Evolutionary conservation across 1,139 yeast genomes (phyloP), one percentile per base, ranked within the genome.

Genomic region (Suhomyces chickasaworum): DNA sequence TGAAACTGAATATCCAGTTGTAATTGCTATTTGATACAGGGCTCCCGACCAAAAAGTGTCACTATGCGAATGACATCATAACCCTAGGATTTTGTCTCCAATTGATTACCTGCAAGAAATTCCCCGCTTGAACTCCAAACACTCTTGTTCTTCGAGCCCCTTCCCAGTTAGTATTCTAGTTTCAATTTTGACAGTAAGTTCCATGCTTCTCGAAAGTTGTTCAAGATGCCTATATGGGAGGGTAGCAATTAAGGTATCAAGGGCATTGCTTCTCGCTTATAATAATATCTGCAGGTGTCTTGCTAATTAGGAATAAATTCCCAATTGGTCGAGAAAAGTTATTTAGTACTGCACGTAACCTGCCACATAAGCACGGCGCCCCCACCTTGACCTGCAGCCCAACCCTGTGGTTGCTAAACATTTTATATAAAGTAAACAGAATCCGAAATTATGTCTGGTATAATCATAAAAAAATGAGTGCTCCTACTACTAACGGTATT

Each of bases 391-490:
- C 32, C 32, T 29, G 17, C 32, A 29, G 3, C 13, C 9, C 32
- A 25, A 9, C 29, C 29, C 5, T 12, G 4, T 27, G 17, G 32
- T 29, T 29, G 32, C 32, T 29, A 29, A 13, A 13, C 17, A 29
- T 10, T 3, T n/a, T 29, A 29, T 29, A 29, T 27, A 29, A 29
- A 15, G 16, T 13, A 29, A 13, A 13, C 17, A 6, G 32, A 29
- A 29, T 29, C 32, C 32, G 5, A 10, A 10, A 25, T 12, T 10
- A 12, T 13, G 17, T 13, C 9, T 13, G 3, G 13, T n/a, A 29
- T 8, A 7, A 18, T 7, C 23, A 8, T 27, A 9, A 21, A 3
- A 39, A 13, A 5, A 45, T 45, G 48, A 41, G 45, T 20, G 20
- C 29, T 25, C 33, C 16, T 13, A 25, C 16, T 17, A 13, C 30